Percentiles rank a stretch among this genome's conserved stretches.
Conservation (phyloP, 768 basidiomycete genomes). For the Tylopilus felleus region DNA sequence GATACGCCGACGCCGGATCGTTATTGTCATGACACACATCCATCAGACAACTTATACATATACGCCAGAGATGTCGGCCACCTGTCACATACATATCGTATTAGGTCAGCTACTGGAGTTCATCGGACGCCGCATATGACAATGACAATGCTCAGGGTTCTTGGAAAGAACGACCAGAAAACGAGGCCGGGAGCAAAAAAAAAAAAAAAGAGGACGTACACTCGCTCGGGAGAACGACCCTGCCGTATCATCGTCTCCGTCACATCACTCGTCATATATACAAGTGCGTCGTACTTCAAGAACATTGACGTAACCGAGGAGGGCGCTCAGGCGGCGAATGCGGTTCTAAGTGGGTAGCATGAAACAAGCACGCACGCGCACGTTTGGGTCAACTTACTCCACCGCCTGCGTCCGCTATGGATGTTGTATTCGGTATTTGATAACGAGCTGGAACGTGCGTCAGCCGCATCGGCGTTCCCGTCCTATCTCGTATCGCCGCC, state of each 20-base stretch:
- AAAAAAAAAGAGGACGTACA: not conserved
- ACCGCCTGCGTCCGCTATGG: not conserved
- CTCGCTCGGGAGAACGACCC: not conserved
- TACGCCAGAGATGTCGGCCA: not conserved
- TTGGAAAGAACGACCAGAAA: not conserved
- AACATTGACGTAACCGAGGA: not conserved
- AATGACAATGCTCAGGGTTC: not conserved
- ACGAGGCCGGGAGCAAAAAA: not conserved
- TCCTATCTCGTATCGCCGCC: slow-evolving; percentile 2
- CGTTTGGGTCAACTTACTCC: not conserved
- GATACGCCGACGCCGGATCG: not conserved
- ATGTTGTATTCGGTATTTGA: not conserved
- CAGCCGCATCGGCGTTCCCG: not conserved
- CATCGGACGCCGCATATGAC: too few species aligned
- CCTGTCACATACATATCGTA: not conserved
- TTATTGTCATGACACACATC: not conserved
- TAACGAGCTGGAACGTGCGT: slow-evolving; percentile 1
- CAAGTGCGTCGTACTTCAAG: not conserved
- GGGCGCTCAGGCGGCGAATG: not conserved
- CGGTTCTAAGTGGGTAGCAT: not conserved
- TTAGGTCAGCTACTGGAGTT: not conserved
- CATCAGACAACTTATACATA: not conserved
- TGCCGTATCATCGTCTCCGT: not conserved
- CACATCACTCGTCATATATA: not conserved
- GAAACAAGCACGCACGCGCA: not conserved